Conservation (phyloP, 2,329 filamentous ascomycete species). For the Colletotrichum limetticola region DNA sequence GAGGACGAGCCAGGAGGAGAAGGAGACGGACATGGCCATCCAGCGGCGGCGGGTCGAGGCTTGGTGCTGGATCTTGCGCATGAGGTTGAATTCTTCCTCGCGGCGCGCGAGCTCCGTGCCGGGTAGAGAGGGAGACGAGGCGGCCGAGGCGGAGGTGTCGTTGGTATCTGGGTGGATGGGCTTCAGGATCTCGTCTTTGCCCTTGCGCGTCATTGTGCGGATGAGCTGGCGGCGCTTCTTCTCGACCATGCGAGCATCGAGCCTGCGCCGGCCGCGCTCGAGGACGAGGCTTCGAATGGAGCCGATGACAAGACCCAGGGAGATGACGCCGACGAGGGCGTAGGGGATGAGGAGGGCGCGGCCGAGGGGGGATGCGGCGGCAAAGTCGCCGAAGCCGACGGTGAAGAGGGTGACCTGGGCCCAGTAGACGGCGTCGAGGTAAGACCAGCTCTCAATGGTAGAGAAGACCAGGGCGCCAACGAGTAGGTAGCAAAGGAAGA, state of each 20-base stretch:
- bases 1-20: constrained; percentile 75
- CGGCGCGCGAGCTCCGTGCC: constrained; percentile 67
- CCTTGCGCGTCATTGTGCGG: constrained; percentile 55
- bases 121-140: not conserved
- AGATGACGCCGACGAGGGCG: constrained; percentile 84
- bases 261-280: constrained; percentile 64
- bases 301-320: constrained; percentile 83
- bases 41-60: constrained; percentile 76
- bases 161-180: constrained; percentile 51
- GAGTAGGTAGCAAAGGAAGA: constrained; percentile 84
- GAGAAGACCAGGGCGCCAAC: constrained; percentile 82
- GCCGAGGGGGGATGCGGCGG: constrained; percentile 62
- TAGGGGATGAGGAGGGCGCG: constrained; percentile 84
- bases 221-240: constrained; percentile 65
- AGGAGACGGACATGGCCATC: constrained; percentile 76
- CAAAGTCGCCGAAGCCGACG: constrained; percentile 70
- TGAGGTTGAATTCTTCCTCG: constrained; percentile 78
- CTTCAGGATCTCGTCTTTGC: constrained; percentile 59
- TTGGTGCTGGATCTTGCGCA: constrained; percentile 81
- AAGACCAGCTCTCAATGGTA: constrained; percentile 77
- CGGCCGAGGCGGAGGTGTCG: not conserved
- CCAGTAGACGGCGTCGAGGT: constrained; percentile 83
- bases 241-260: constrained; percentile 69
- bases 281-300: constrained; percentile 77
- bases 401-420: constrained; percentile 78